Evolutionary conservation across 306 rosid species (phyloP).

Genomic region (Herpetospermum pedunculosum): DNA sequence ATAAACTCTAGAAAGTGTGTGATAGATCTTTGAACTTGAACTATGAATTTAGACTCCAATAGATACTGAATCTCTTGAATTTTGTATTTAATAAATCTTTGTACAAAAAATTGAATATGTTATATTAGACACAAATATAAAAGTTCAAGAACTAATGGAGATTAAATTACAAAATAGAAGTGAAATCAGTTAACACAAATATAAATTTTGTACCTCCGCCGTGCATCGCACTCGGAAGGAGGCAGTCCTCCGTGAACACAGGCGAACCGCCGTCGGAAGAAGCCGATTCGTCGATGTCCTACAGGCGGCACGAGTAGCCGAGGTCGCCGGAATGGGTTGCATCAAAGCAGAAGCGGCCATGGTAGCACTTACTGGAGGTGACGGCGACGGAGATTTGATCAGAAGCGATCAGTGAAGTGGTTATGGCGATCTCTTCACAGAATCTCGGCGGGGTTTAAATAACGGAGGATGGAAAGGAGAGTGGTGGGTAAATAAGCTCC

Average conservation of each 20-base stretch:
- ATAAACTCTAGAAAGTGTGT: no score
- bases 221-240: background rate
- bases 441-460: background rate
- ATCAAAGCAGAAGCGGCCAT: background rate
- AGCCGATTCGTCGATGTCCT: background rate
- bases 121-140: no score
- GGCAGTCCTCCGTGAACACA: background rate
- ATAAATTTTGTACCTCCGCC: background rate
- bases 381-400: rapidly evolving
- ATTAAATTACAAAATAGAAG: background rate
- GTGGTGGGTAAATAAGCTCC: conserved; percentile 12
- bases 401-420: background rate
- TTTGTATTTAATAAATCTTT: no score
- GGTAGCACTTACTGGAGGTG: background rate
- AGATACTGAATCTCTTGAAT: no score
- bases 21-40: no score
- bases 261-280: background rate
- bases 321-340: background rate
- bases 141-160: no score
- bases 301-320: background rate
- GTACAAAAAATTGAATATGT: no score
- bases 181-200: background rate
- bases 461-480: background rate
- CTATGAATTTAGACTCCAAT: no score
- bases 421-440: rapidly evolving